Evolutionary conservation across 164 flowering plant genomes (phyloP).

Genomic region (Malania oleifera): DNA sequence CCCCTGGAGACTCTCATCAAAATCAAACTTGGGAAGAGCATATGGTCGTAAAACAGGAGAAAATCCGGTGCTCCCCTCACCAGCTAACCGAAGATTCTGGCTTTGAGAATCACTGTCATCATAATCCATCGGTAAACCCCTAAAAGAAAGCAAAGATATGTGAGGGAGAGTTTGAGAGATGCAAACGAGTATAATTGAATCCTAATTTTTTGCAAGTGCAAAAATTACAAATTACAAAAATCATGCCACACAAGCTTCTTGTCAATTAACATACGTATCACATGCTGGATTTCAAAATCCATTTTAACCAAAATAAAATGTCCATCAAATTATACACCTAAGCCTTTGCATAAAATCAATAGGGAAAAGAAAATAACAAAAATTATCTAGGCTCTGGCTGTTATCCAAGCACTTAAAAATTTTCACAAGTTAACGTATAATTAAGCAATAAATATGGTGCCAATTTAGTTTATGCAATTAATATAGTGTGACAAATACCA

Average conservation of each 20-base stretch:
- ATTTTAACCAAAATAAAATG: too few species aligned
- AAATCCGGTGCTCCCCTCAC: slow-evolving; percentile 66
- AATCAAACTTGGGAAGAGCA: slow-evolving; percentile 68
- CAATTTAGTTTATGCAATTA: too few species aligned
- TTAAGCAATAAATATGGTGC: too few species aligned
- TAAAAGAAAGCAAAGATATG: slow-evolving; percentile 16
- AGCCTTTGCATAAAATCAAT: too few species aligned
- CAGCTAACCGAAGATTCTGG: slow-evolving; percentile 71
- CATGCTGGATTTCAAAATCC: too few species aligned
- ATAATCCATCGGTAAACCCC: slow-evolving; percentile 91
- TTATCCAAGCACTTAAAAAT: too few species aligned
- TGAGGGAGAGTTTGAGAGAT: background rate
- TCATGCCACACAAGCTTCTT: background rate
- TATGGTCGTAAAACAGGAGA: slow-evolving; percentile 64
- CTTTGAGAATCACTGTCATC: slow-evolving; percentile 82
- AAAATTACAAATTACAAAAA: background rate
- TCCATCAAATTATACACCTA: too few species aligned
- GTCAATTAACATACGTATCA: too few species aligned
- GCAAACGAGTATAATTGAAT: background rate
- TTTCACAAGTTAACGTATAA: too few species aligned
- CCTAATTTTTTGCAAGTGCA: background rate
- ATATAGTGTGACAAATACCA: too few species aligned
- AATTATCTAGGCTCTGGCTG: too few species aligned
- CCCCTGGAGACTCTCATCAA: slow-evolving; percentile 59
- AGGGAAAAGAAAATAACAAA: too few species aligned